Evolutionary conservation across 768 basidiomycete genomes (phyloP).

Genomic region (Sistotremastrum niveocremeum): DNA sequence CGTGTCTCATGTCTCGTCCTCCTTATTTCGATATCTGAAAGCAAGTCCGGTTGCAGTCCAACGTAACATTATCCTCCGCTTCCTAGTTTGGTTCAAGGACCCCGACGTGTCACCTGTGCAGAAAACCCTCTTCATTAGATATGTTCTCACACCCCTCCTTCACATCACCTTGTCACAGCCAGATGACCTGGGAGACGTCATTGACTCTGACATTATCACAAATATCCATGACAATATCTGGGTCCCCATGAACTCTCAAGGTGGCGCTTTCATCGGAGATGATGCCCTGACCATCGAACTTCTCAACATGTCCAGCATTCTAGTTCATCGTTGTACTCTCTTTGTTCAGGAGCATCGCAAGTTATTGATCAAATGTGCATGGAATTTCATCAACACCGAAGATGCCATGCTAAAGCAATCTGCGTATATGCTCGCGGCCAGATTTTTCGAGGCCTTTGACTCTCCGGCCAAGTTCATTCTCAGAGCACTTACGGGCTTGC

Average conservation of each 20-base stretch:
- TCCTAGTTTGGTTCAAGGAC: constrained; percentile 74
- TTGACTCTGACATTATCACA: constrained; percentile 59
- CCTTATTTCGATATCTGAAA: constrained; percentile 80
- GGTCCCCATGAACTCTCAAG: constrained; percentile 55
- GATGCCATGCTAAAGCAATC: constrained; percentile 90
- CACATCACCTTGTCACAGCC: constrained; percentile 45
- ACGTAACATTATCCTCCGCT: constrained; percentile 73
- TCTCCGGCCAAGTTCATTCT: constrained; percentile 85
- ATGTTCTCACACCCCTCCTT: constrained; percentile 76
- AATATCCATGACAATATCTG: constrained; percentile 66
- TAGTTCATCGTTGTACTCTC: constrained; percentile 75
- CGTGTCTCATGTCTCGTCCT: constrained; percentile 60
- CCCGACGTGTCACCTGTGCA: constrained; percentile 49
- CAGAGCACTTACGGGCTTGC: constrained; percentile 79
- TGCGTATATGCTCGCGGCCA: constrained; percentile 78
- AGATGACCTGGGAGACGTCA: constrained; percentile 37
- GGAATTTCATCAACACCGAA: constrained; percentile 71
- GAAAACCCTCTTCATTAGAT: constrained; percentile 68
- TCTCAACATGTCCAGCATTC: constrained; percentile 73
- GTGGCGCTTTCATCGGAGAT: constrained; percentile 44
- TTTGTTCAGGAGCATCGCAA: constrained; percentile 75
- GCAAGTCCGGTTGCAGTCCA: constrained; percentile 51
- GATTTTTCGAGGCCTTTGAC: constrained; percentile 82
- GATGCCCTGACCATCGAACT: constrained; percentile 88
- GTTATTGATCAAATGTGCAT: constrained; percentile 87